phyloP scores from a whole-genome alignment of 1,139 yeast species.

The Kazachstania sp. region DNA sequence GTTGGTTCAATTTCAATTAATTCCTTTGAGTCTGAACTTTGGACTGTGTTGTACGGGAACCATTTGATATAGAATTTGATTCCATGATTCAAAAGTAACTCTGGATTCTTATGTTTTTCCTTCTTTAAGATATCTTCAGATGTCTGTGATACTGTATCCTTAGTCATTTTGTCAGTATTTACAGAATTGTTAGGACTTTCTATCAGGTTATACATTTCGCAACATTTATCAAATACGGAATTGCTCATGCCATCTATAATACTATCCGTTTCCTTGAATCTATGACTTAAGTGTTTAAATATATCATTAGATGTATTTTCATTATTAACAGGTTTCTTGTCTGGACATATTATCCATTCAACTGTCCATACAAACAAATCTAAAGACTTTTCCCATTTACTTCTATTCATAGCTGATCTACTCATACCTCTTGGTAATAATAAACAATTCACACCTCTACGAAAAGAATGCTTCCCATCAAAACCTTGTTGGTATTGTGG shows the following conservation, averaged over 20 bases:
- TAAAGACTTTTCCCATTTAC: slow-evolving; percentile 62
- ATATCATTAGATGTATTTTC: slow-evolving; percentile 16
- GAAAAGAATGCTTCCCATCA: slow-evolving; percentile 22
- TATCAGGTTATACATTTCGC: slow-evolving; percentile 11
- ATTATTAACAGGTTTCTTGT: slow-evolving; percentile 9
- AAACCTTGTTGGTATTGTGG: not conserved
- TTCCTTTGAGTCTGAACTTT: slow-evolving; percentile 22
- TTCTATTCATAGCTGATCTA: slow-evolving; percentile 55
- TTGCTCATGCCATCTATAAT: slow-evolving; percentile 25
- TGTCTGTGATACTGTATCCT: not conserved
- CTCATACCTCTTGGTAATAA: slow-evolving; percentile 70
- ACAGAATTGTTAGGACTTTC: not conserved
- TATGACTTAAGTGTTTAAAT: slow-evolving; percentile 38
- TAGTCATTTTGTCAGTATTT: not conserved
- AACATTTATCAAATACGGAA: slow-evolving; percentile 22
- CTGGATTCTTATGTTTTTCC: slow-evolving; percentile 16
- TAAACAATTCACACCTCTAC: slow-evolving; percentile 46
- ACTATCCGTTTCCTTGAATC: slow-evolving; percentile 34
- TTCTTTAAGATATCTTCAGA: slow-evolving; percentile 6
- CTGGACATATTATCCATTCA: slow-evolving; percentile 52
- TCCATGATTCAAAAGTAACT: slow-evolving; percentile 10
- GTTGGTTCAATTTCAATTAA: slow-evolving; percentile 18
- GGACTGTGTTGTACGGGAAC: slow-evolving; percentile 22
- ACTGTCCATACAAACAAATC: slow-evolving; percentile 69
- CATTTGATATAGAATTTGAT: slow-evolving; percentile 24